These are phyloP conservation scores for Colletotrichum simmondsii DNA, from an alignment of 2,329 filamentous ascomycete species.

Conservation along the genomic window DNA sequence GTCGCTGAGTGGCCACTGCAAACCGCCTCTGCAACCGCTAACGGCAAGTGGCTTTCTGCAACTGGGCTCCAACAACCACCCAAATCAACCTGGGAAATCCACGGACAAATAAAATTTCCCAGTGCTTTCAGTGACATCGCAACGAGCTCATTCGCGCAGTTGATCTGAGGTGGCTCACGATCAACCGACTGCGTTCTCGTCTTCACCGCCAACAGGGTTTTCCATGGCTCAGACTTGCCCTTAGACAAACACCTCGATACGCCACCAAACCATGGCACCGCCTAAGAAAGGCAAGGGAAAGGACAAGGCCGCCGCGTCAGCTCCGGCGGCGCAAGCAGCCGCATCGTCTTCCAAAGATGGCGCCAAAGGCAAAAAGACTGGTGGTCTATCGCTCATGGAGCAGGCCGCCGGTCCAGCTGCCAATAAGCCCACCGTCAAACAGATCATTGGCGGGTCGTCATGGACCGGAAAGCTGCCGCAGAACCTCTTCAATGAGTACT, in stretches of 20 bases:
- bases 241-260: background rate
- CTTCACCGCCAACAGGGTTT: background rate
- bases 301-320: conserved; percentile 55
- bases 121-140: background rate
- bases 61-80: background rate
- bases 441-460: conserved; percentile 91
- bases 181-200: background rate
- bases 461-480: conserved; percentile 98
- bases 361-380: conserved; percentile 62
- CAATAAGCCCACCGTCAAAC: conserved; percentile 73
- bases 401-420: conserved; percentile 42
- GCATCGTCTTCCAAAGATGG: conserved; percentile 56
- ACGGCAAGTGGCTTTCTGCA: background rate
- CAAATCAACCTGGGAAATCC: background rate
- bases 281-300: conserved; percentile 46
- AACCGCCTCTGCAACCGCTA: conserved; percentile 13
- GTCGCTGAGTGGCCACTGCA: conserved; percentile 12
- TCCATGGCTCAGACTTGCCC: background rate
- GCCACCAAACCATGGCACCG: conserved; percentile 22
- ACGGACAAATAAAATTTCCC: conserved; percentile 24
- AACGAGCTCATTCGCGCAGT: conserved; percentile 4
- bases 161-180: background rate
- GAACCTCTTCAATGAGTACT: conserved; percentile 92
- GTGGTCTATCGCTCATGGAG: conserved; percentile 41
- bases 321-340: conserved; percentile 42